Percentiles rank a stretch among this genome's conserved stretches.
Conservation (phyloP, 2,329 filamentous ascomycete species). For the Trichoderma polysporum region DNA sequence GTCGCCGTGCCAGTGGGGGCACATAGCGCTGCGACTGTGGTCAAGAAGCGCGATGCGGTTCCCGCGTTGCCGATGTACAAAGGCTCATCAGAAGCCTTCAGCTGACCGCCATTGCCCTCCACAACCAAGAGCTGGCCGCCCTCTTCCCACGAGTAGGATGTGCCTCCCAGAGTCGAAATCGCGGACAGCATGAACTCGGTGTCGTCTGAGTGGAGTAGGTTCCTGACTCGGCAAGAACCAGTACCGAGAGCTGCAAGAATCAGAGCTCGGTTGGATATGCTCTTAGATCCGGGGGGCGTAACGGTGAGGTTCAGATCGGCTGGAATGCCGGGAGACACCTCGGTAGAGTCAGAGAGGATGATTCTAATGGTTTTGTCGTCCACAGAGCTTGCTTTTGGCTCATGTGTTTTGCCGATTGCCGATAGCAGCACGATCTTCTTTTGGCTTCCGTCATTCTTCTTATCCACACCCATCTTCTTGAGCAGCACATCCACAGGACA, state of each 20-base stretch:
- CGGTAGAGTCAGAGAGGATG: conserved; percentile 75
- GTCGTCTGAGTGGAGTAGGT: conserved; percentile 93
- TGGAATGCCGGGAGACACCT: conserved; percentile 71
- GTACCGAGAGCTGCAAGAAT: conserved; percentile 88
- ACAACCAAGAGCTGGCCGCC: conserved; percentile 89
- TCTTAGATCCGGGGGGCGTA: conserved; percentile 92
- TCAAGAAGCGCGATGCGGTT: conserved; percentile 92
- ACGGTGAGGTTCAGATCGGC: conserved; percentile 67
- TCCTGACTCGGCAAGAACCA: conserved; percentile 84
- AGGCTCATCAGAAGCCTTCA: conserved; percentile 71
- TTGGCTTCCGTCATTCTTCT: conserved; percentile 93
- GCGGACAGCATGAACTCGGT: conserved; percentile 96
- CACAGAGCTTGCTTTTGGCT: conserved; percentile 86
- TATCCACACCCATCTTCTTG: conserved; percentile 94
- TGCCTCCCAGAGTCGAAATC: conserved; percentile 79
- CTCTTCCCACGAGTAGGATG: conserved; percentile 90
- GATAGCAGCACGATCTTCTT: conserved; percentile 96
- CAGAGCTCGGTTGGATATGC: conserved; percentile 92
- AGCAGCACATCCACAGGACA: conserved; percentile 85
- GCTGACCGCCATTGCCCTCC: conserved; percentile 82
- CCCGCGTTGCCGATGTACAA: conserved; percentile 96
- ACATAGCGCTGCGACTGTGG: conserved; percentile 85
- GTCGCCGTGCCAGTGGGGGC: conserved; percentile 57
- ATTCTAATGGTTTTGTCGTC: conserved; percentile 80
- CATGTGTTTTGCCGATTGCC: conserved; percentile 82